Conservation (phyloP, 140 eudicot species). For the Flaveria floridana region DNA sequence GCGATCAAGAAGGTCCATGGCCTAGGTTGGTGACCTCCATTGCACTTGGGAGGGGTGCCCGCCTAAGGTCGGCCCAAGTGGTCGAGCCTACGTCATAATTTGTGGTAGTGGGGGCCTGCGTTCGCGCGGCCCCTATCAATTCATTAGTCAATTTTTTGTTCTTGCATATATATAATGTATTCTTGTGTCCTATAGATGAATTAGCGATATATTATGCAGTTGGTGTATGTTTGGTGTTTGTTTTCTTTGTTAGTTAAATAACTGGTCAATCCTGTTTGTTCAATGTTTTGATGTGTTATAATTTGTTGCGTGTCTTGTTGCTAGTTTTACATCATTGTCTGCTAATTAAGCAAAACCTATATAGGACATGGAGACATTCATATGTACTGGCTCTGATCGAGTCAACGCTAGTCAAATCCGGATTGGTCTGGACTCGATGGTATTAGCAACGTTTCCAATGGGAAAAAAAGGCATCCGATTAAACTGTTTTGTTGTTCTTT, state of each 20-base stretch:
- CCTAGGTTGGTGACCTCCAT: constrained; percentile 40
- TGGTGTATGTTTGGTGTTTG: not conserved
- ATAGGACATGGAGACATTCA: too few species aligned
- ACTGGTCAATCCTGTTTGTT: not conserved
- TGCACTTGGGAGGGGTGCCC: constrained; percentile 38
- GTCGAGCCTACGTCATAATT: constrained; percentile 44
- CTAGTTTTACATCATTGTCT: not conserved
- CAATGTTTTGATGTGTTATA: not conserved
- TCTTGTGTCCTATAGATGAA: too few species aligned
- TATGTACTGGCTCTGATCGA: too few species aligned
- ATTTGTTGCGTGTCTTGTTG: too few species aligned
- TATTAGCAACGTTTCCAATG: too few species aligned
- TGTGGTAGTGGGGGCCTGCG: constrained; percentile 35
- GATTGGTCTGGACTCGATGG: too few species aligned
- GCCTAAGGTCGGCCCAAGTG: constrained; percentile 40
- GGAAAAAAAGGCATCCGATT: too few species aligned
- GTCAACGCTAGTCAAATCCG: too few species aligned
- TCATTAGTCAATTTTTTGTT: not conserved
- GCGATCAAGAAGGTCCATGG: constrained; percentile 33
- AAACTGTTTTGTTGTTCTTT: too few species aligned
- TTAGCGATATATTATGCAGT: not conserved
- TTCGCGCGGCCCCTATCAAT: constrained; percentile 37
- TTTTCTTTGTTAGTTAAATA: too few species aligned
- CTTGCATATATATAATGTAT: too few species aligned
- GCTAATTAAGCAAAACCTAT: not conserved